Conservation (phyloP, 495 filamentous ascomycete genomes). For the Trichoderma erinaceum region DNA sequence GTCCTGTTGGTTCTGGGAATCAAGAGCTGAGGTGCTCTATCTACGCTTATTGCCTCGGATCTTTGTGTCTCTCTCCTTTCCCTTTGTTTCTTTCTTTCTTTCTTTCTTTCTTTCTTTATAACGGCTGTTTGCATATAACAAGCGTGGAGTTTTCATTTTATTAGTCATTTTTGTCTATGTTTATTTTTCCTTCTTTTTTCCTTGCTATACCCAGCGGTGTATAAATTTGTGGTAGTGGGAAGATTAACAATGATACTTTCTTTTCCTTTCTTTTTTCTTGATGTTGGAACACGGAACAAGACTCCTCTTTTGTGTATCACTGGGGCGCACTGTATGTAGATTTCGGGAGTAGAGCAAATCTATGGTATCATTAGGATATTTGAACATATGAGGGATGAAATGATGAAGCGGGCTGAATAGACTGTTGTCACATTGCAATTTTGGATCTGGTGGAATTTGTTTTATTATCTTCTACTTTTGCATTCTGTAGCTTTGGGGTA, state of each 20-base stretch:
- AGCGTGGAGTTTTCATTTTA: constrained; percentile 11
- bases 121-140: constrained; percentile 1
- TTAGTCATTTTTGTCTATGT: background rate
- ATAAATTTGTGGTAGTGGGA: background rate
- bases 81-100: background rate
- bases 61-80: background rate
- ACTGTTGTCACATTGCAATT: background rate
- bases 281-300: background rate
- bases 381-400: background rate
- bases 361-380: background rate
- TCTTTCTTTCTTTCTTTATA: background rate
- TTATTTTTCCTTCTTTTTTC: background rate
- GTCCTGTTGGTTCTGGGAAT: background rate
- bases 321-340: constrained; percentile 8
- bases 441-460: background rate
- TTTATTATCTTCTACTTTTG: background rate
- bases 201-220: constrained; percentile 3
- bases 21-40: background rate
- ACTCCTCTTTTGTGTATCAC: background rate
- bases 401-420: background rate
- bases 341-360: background rate
- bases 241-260: background rate
- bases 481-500: background rate
- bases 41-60: background rate
- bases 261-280: background rate